Evolutionary conservation across 2,329 filamentous ascomycete species (phyloP), one percentile per base, ranked within the genome.

Genomic region (Colletotrichum melonis): DNA sequence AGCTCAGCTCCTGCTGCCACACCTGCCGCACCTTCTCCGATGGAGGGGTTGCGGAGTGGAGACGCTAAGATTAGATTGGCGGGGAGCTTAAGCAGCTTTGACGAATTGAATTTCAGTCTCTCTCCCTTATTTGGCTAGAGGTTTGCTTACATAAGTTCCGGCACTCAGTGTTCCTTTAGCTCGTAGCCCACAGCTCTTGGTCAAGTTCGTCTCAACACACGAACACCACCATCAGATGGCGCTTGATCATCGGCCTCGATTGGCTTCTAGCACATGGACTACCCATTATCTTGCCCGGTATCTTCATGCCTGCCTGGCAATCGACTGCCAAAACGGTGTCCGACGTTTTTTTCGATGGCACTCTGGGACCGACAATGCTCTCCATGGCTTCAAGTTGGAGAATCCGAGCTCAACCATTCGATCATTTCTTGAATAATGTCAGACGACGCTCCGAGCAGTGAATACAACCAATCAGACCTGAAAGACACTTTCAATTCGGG

Each of bases 21-120:
- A 49, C 42, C 42, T 22, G 24, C 55, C 55, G 63, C 63, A 30
- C 4, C 22, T 12, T n/a, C 26, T 28, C 35, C 28, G 11, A 64
- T 60, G 54, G 70, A 73, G 60, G 70, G 70, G 66, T 38, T 49
- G 19, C 35, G 4, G 24, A n/a, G 38, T 19, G 52, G 63, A 38
- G 26, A 28, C 24, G 14, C 2, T 8, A 1, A 2, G 8, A 55
- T 55, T 26, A 35, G 52, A 54, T 72, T 58, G 62, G 22, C 54
- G 22, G 19, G 4, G 8, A 54, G 26, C 49, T 32, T 0, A 0
- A 1, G 1, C 1, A 56, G 56, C 22, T 42, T 7, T 5, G 22
- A 14, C 69, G 57, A 69, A 69, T 69, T n/a, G 30, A 9, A 9
- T 2, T 1, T 1, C 8, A 9, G 8, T 2, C 1, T 1, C 1